Conservation (phyloP, 108 stramenopile species). For the Cyclotella atomus region DNA sequence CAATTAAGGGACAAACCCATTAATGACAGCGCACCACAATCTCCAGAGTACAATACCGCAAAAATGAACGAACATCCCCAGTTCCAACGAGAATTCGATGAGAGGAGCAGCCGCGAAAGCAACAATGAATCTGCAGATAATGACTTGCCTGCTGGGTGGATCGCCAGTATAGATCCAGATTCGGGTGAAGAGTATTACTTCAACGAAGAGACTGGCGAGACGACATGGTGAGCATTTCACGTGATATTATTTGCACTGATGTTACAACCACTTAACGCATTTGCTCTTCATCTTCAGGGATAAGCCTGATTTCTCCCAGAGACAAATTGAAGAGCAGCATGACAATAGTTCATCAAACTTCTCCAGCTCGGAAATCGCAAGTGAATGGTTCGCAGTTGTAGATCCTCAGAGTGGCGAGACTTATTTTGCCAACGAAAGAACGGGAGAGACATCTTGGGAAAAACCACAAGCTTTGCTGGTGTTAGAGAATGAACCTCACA, state of each 20-base stretch:
- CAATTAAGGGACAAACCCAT: conserved; percentile 13
- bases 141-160: conserved; percentile 67
- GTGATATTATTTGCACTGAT: neutral
- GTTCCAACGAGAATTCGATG: neutral
- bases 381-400: conserved; percentile 65
- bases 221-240: conserved; percentile 11
- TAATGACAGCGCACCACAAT: neutral
- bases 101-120: no score
- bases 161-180: conserved; percentile 65
- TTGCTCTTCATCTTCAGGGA: conserved; percentile 8
- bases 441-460: conserved; percentile 83
- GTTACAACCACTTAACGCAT: no score
- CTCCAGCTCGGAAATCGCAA: neutral
- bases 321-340: conserved; percentile 8
- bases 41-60: neutral
- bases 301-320: neutral
- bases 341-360: conserved; percentile 3
- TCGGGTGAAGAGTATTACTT: conserved; percentile 12
- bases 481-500: conserved; percentile 1
- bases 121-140: neutral
- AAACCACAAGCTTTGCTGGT: conserved; percentile 43
- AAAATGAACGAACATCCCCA: neutral
- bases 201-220: conserved; percentile 30
- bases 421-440: conserved; percentile 83
- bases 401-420: conserved; percentile 67